Evolutionary conservation across 345 rosid genomes (phyloP).

Genomic region (Pelargonium nanum): DNA sequence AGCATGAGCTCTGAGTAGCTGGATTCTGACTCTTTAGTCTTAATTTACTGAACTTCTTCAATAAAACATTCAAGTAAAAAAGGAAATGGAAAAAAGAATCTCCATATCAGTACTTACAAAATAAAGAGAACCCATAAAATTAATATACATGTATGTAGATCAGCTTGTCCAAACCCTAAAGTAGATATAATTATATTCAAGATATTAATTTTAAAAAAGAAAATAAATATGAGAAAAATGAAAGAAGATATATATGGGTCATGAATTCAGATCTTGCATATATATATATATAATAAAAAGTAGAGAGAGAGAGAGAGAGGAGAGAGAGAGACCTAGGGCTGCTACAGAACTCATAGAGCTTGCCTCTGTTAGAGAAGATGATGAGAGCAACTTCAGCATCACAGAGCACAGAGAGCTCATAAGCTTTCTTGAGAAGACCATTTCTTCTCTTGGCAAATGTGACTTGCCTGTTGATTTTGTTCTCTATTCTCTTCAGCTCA

Average conservation of each 20-base stretch:
- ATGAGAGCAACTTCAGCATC: no score
- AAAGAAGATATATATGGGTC: background rate
- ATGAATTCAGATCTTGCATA: background rate
- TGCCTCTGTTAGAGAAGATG: no score
- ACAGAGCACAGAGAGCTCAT: constrained; percentile 51
- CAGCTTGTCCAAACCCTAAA: no score
- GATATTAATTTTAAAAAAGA: no score
- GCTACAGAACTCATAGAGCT: constrained; percentile 54
- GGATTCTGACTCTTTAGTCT: no score
- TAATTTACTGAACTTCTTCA: background rate
- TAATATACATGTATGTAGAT: no score
- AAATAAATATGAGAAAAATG: no score
- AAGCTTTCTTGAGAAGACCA: constrained; percentile 57
- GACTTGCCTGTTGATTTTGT: constrained; percentile 58
- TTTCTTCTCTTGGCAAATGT: constrained; percentile 63
- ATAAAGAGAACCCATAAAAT: no score
- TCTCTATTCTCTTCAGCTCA: constrained; percentile 57
- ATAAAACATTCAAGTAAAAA: background rate
- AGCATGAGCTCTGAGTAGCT: background rate
- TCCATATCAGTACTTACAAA: no score
- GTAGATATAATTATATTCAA: no score
- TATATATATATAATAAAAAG: background rate
- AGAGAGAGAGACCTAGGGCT: constrained; percentile 26
- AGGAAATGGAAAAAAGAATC: background rate
- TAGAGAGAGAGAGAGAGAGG: background rate